Percentiles rank a stretch among this genome's conserved stretches.
Evolutionary conservation across 2,329 filamentous ascomycete species (phyloP).

Genomic region (Trichoderma sp.): DNA sequence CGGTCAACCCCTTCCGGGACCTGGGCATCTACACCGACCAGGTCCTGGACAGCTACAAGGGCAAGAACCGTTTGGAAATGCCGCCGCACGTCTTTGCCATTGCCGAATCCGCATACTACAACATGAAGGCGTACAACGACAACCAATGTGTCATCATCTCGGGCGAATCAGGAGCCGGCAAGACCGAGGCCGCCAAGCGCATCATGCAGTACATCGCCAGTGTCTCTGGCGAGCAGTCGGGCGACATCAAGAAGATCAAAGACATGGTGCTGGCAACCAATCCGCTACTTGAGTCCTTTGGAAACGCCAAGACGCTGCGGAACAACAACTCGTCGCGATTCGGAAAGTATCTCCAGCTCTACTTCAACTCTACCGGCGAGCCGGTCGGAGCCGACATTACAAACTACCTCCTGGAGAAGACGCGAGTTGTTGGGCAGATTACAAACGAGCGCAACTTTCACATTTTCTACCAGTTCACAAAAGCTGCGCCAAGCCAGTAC

Average conservation of each 20-base stretch:
- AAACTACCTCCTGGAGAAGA: slow-evolving; percentile 95
- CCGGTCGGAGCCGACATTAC: slow-evolving; percentile 96
- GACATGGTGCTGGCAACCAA: slow-evolving; percentile 99
- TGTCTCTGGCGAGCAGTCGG: slow-evolving; percentile 81
- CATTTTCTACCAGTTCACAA: slow-evolving; percentile 99
- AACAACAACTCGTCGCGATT: slow-evolving; percentile 99
- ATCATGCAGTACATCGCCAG: slow-evolving; percentile 99
- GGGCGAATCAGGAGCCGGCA: slow-evolving; percentile 95
- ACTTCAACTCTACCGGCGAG: slow-evolving; percentile 90
- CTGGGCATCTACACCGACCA: slow-evolving; percentile 96
- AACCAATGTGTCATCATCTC: slow-evolving; percentile 99
- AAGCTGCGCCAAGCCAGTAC: slow-evolving; percentile 85
- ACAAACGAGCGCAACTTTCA: slow-evolving; percentile 96
- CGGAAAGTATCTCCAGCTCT: slow-evolving; percentile 95
- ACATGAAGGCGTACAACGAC: slow-evolving; percentile 99
- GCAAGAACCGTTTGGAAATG: slow-evolving; percentile 94
- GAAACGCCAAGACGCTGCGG: slow-evolving; percentile 94
- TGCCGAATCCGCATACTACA: slow-evolving; percentile 95
- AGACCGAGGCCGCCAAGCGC: slow-evolving; percentile 96
- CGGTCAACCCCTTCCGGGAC: slow-evolving; percentile 96
- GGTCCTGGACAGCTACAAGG: slow-evolving; percentile 89
- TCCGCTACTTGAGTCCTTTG: slow-evolving; percentile 93
- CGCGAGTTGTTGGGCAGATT: slow-evolving; percentile 92
- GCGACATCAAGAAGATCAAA: slow-evolving; percentile 93
- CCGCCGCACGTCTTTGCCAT: slow-evolving; percentile 97